Evolutionary conservation across 2,329 filamentous ascomycete genomes (phyloP).

Genomic region (Apiospora kogelbergensis): DNA sequence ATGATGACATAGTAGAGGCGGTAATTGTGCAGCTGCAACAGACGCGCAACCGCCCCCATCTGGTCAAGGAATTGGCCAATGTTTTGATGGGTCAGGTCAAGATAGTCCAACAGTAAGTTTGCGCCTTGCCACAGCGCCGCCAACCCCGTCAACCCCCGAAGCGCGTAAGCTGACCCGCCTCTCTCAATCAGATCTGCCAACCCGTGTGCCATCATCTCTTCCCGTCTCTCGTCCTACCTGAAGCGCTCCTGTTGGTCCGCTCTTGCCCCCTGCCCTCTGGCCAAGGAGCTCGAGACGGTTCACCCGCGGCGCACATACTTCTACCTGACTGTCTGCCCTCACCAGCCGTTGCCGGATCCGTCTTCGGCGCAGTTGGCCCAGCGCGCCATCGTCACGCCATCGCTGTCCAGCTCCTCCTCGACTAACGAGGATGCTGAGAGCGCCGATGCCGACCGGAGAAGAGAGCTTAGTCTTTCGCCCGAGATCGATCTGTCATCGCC

Average conservation of each 20-base stretch:
- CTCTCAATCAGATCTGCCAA: slow-evolving; percentile 76
- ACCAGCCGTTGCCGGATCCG: slow-evolving; percentile 74
- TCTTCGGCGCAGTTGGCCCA: slow-evolving; percentile 47
- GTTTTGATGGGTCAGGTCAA: slow-evolving; percentile 74
- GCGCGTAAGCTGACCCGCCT: slow-evolving; percentile 9
- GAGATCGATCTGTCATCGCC: slow-evolving; percentile 89
- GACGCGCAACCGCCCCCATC: slow-evolving; percentile 87
- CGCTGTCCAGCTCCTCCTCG: slow-evolving; percentile 69
- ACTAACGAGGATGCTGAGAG: slow-evolving; percentile 77
- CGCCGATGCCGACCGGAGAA: slow-evolving; percentile 62
- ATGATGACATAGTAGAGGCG: slow-evolving; percentile 92
- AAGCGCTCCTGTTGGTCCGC: slow-evolving; percentile 83
- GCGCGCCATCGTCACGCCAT: slow-evolving; percentile 75
- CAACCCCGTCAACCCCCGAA: slow-evolving; percentile 7
- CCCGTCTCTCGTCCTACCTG: slow-evolving; percentile 83
- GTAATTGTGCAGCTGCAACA: slow-evolving; percentile 86
- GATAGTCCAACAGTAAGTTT: slow-evolving; percentile 86
- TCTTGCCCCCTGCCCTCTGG: slow-evolving; percentile 78
- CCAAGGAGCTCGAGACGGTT: slow-evolving; percentile 88
- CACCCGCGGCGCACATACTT: slow-evolving; percentile 96
- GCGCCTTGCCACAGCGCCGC: slow-evolving; percentile 13
- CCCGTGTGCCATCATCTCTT: slow-evolving; percentile 91
- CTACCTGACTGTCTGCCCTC: slow-evolving; percentile 86
- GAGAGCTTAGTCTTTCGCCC: slow-evolving; percentile 82
- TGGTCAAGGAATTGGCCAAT: slow-evolving; percentile 89